Evolutionary conservation across 2,329 filamentous ascomycete genomes (phyloP).

Genomic region (Cercospora janseana): DNA sequence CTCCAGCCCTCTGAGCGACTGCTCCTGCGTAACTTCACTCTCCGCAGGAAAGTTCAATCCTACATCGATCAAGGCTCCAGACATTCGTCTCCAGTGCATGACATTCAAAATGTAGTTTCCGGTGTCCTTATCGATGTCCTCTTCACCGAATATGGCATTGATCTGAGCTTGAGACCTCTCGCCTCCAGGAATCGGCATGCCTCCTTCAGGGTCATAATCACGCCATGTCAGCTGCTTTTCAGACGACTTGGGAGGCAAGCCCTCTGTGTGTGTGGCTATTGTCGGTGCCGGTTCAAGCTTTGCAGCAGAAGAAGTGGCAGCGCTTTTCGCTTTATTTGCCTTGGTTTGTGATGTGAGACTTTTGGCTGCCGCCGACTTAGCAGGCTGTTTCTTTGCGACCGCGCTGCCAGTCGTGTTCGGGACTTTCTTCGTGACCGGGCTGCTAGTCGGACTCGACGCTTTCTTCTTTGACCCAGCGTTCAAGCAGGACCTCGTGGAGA

Average conservation of each 20-base stretch:
- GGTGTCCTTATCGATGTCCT: conserved; percentile 32
- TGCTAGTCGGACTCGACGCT: neutral
- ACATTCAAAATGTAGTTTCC: conserved; percentile 41
- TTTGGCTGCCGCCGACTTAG: neutral
- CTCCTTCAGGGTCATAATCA: conserved; percentile 40
- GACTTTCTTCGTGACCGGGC: neutral
- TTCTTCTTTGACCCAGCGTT: neutral
- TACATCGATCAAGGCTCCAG: conserved; percentile 40
- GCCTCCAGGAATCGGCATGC: conserved; percentile 38
- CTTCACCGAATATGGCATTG: conserved; percentile 35
- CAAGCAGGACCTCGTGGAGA: conserved; percentile 18
- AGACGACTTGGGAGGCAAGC: conserved; percentile 16
- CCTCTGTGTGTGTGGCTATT: conserved; percentile 33
- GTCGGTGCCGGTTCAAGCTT: conserved; percentile 29
- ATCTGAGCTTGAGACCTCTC: conserved; percentile 34
- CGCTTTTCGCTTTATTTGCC: conserved; percentile 7
- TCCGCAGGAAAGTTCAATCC: conserved; percentile 35
- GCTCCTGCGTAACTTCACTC: conserved; percentile 28
- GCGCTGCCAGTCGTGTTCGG: neutral
- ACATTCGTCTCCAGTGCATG: conserved; percentile 39
- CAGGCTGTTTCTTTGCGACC: neutral
- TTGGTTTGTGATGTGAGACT: conserved; percentile 5
- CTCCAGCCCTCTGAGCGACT: conserved; percentile 36
- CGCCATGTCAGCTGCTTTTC: conserved; percentile 36
- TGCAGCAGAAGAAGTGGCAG: conserved; percentile 15